Evolutionary conservation across 2,329 filamentous ascomycete genomes (phyloP), one percentile per base, ranked within the genome.

Genomic region (Gnomoniopsis smithogilvyi): DNA sequence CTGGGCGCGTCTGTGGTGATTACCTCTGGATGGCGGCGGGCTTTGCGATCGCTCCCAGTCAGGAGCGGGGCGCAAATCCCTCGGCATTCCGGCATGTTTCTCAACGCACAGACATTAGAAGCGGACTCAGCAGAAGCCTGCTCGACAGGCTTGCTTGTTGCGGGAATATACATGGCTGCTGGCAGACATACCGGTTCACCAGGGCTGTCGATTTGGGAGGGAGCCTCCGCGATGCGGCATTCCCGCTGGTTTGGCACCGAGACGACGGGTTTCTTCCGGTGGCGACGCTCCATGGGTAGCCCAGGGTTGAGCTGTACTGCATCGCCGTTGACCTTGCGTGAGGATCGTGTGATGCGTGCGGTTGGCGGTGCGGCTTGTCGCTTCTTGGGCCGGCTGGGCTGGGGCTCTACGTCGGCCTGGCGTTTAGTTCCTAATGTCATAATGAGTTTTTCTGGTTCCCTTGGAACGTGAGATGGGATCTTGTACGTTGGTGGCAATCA

Each of bases 341-440:
- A 45, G 26, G 57, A 30, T 7, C 60, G 60, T 10, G 57, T 62
- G 17, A 57, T 30, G 6, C 60, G 50, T 3, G 24, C 17, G 3
- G 49, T 17, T 30, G 51, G 52, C 6, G 54, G 24, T 34, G 36
- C 26, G 15, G 24, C 46, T 34, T 6, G 54, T 21, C 48, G 57
- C 33, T 51, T 59, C 17, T 15, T 41, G 12, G 19, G 12, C 17
- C 21, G 45, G 3, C 26, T 30, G 6, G 48, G n/a, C 19, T 1
- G 12, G 21, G 51, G 38, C 36, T 38, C 21, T 12, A 17, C 24
- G 17, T 43, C 52, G 17, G 43, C 50, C 41, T 36, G 41, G 15
- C 57, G 57, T 43, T 54, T 62, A 30, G 21, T 59, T 19, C 22
- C 30, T 6, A 50, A 10, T 15, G 51, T 19, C 48, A 36, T 22